Evolutionary conservation across 176 grass and related monocot species (phyloP), one percentile per base, ranked within the genome.

Genomic region (Carex littledalei): DNA sequence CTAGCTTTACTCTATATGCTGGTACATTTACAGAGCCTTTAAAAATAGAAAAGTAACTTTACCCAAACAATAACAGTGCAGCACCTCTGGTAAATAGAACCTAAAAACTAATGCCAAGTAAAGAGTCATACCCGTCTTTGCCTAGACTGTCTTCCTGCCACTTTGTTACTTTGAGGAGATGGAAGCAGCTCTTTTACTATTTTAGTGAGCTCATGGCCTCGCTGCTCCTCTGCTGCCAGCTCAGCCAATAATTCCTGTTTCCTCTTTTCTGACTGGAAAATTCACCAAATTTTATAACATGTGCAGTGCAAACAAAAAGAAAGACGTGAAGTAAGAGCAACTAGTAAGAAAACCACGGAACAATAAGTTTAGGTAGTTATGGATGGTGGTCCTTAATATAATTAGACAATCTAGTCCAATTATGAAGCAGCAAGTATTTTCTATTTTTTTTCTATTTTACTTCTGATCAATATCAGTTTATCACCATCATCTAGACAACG

Each of bases 171-270:
- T 84, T 93, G 92, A 68, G 89, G 39, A 63, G 89, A 81, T 69
- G 96, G 96, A 54, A 99, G 90, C 50, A 99, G 87, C 84, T 95
- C 93, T 89, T 85, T 94, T 58, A 99, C 96, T 85, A 94, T 94
- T 88, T 95, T 90, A 82, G 88, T 92, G 54, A 99, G 91, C 87
- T 99, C 90, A 49, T 99, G 93, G n/a, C 91, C 91, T 63, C 90
- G 90, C 32, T 95, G 91, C 82, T 99, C 93, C 87, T 99, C 96
- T 60, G 70, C 90, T 7, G 93, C 91, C 81, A 99, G 85, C 59
- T 99, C 91, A 84, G 91, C 91, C 45, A 95, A 86, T 57, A 99
- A 89, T 85, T 95, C 93, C 62, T 92, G 93, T 55, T 95, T 99
- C 54, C 96, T 86, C 81, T 89, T 92, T 87, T 99, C 95, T 37